Conservation (phyloP, 768 basidiomycete genomes). For the Bullera alba region DNA sequence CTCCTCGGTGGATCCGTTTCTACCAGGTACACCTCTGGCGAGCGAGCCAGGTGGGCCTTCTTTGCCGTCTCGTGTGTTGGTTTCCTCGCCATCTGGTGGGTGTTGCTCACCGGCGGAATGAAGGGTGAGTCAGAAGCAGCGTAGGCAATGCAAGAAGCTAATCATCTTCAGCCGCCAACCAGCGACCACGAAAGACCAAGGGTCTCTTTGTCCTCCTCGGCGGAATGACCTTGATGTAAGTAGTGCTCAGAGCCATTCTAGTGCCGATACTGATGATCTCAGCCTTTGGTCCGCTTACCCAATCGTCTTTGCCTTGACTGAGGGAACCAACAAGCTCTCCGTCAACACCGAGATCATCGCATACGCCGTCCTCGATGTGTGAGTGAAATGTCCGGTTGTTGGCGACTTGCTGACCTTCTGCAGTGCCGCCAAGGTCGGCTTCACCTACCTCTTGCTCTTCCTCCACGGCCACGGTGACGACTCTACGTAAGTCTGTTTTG, state of each 20-base stretch:
- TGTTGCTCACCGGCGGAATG: slow-evolving; percentile 30
- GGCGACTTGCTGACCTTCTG: background rate
- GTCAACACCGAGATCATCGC: slow-evolving; percentile 43
- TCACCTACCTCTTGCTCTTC: slow-evolving; percentile 35
- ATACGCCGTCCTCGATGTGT: slow-evolving; percentile 43
- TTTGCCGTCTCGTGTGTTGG: slow-evolving; percentile 33
- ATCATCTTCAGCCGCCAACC: slow-evolving; percentile 19
- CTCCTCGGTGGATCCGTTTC: slow-evolving; percentile 24
- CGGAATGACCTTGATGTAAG: slow-evolving; percentile 31
- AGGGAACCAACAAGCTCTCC: slow-evolving; percentile 37
- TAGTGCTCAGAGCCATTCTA: slow-evolving; percentile 2
- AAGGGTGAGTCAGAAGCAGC: slow-evolving; percentile 24
- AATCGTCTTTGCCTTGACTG: slow-evolving; percentile 41
- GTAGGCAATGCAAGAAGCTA: background rate
- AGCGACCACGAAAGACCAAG: slow-evolving; percentile 31
- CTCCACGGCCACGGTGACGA: slow-evolving; percentile 35
- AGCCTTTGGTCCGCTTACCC: slow-evolving; percentile 44
- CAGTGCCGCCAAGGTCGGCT: slow-evolving; percentile 28
- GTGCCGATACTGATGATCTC: background rate
- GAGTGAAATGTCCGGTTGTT: slow-evolving; percentile 7
- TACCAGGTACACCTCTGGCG: slow-evolving; percentile 21
- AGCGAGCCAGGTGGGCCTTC: slow-evolving; percentile 33
- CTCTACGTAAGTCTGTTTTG: slow-evolving; percentile 23
- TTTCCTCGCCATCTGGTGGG: slow-evolving; percentile 36
- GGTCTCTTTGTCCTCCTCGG: slow-evolving; percentile 33